Evolutionary conservation across 306 rosid genomes (phyloP).

Genomic region (Acacia confusa): DNA sequence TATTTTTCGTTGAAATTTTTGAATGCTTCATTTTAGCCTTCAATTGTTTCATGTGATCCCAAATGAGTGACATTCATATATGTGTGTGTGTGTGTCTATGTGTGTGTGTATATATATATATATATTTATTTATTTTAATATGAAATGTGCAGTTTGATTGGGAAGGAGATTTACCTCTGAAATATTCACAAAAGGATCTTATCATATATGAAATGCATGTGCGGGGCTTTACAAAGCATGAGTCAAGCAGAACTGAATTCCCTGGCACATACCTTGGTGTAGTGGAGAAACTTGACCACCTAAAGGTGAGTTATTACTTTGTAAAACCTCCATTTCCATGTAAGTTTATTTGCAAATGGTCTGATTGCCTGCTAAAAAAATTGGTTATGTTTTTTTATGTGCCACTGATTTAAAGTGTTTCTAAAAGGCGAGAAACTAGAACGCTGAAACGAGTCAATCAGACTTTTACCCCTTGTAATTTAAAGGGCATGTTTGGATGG

Average conservation of each 20-base stretch:
- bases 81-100: no score
- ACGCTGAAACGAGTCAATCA: background rate
- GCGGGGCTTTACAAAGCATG: constrained; percentile 88
- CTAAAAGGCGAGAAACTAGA: background rate
- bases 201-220: constrained; percentile 95
- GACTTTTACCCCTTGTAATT: background rate
- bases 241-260: constrained; percentile 64
- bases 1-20: constrained; percentile 7
- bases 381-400: background rate
- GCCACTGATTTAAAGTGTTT: background rate
- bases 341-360: constrained; percentile 9
- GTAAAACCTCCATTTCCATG: background rate
- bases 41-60: background rate
- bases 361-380: background rate
- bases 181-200: constrained; percentile 77
- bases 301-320: constrained; percentile 58
- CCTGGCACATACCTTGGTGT: constrained; percentile 96
- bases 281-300: constrained; percentile 89
- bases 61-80: background rate
- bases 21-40: background rate
- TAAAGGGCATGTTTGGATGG: background rate
- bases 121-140: constrained; percentile 7
- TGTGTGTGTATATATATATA: no score
- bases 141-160: constrained; percentile 79
- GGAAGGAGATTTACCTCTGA: constrained; percentile 97